phyloP scores from a whole-genome alignment of 805 yeast genomes.

The Clavispora vitiphila region DNA sequence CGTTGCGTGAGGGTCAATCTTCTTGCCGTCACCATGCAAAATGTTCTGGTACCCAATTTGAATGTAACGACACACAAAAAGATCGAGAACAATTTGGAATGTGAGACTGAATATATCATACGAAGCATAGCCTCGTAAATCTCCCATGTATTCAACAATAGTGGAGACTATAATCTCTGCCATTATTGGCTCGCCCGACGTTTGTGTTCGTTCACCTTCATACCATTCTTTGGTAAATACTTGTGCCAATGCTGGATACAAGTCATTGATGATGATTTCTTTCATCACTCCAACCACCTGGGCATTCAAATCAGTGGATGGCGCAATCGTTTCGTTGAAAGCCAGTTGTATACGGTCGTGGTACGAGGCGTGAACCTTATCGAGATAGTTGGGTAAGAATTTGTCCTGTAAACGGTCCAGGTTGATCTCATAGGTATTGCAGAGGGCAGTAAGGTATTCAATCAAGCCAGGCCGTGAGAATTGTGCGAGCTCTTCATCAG shows the following conservation, averaged over 20 bases:
- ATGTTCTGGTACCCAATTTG: conserved; percentile 38
- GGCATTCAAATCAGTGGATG: conserved; percentile 75
- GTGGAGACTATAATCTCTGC: conserved; percentile 67
- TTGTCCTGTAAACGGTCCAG: conserved; percentile 59
- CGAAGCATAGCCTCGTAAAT: conserved; percentile 46
- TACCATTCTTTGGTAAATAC: conserved; percentile 73
- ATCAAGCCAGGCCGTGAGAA: conserved; percentile 61
- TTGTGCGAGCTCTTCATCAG: conserved; percentile 31
- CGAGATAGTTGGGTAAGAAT: conserved; percentile 59
- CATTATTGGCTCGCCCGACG: conserved; percentile 34
- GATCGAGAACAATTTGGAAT: conserved; percentile 33
- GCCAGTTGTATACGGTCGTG: conserved; percentile 31
- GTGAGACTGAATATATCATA: conserved; percentile 38
- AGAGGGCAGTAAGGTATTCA: conserved; percentile 77
- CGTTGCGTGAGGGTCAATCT: conserved; percentile 33
- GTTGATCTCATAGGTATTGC: conserved; percentile 81
- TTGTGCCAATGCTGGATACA: conserved; percentile 53
- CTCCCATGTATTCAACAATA: conserved; percentile 67
- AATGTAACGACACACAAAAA: conserved; percentile 33
- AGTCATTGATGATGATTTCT: conserved; percentile 67
- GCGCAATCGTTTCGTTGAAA: conserved; percentile 45
- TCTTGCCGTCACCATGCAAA: conserved; percentile 37
- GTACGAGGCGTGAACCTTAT: conserved; percentile 47
- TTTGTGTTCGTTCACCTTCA: conserved; percentile 32
- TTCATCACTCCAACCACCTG: conserved; percentile 65